Evolutionary conservation across 495 filamentous ascomycete species (phyloP), one percentile per base, ranked within the genome.

Genomic region (Podospora pseudoanserina): DNA sequence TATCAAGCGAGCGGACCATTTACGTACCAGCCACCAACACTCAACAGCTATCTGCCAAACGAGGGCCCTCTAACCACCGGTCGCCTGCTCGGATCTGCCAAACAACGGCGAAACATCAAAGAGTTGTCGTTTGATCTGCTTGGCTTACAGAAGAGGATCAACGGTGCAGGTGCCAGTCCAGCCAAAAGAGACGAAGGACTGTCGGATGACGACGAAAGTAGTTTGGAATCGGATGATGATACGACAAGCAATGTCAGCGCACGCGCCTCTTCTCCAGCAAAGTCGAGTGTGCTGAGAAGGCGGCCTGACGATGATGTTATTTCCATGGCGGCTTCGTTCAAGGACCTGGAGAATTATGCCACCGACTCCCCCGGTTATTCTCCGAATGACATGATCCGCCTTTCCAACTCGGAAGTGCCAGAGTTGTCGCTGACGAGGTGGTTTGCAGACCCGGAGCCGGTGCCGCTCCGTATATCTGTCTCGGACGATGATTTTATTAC

Each of bases 401-500:
- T 78, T 4, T 80, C 79, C 18, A 77, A 73, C 34, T 74, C 73
- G 5, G 82, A 83, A 32, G 70, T 78, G 0, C 72, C 75, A 0
- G 81, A 83, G 55, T 70, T 83, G 28, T 79, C 84, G 5, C 70
- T 87, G 64, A 69, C 83, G 3, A 80, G 76, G 65, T 82, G 82
- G 67, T 83, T 85, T 72, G 76, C 83, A 19, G 79, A 84, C 54
- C 82, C 83, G 26, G 80, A 85, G 66, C 81, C 84, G 4, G 70
- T 75, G 4, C 71, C 75, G 27, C 71, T 83, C 28, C 75, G 79
- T 23, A 74, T 80, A 58, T 76, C 78, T 15, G 73, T 79, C 56
- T 72, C 80, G 23, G 82, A 86, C 65, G 75, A 81, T 1, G 85
- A 88, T 56, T 79, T 82, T 57, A 85, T 90, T 61, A 83, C 82